These are phyloP conservation scores for Acarospora socialis DNA, from an alignment of 2,329 filamentous ascomycete species.

Conservation along the genomic window DNA sequence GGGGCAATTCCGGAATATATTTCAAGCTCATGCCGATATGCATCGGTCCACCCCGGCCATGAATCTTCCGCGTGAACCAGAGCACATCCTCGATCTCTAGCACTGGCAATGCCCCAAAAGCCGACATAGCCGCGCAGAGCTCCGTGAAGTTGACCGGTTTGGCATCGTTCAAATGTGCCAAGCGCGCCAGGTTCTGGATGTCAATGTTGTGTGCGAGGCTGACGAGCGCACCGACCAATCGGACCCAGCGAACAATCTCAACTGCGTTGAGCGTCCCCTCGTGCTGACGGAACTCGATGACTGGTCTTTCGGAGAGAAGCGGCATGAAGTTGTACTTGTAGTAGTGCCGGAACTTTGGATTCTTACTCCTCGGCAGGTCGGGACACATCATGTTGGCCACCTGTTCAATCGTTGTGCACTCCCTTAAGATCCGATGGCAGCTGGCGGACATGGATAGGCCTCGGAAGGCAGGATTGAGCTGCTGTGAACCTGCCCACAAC, in stretches of 20 bases:
- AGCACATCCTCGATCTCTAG: neutral
- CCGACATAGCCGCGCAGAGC: neutral
- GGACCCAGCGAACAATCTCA: neutral
- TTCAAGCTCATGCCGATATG: no score
- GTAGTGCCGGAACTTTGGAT: no score
- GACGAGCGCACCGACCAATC: neutral
- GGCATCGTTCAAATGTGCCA: neutral
- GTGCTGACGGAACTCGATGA: constrained; percentile 1
- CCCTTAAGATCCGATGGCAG: no score
- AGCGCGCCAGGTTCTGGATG: neutral
- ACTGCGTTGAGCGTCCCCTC: neutral
- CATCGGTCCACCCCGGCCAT: neutral
- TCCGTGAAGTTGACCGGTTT: neutral
- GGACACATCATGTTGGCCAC: neutral
- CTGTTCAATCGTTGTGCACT: neutral
- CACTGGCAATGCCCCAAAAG: neutral
- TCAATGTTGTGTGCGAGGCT: neutral
- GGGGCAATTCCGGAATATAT: no score
- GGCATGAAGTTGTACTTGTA: constrained; percentile 1
- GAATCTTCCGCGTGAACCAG: neutral
- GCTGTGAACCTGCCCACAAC: no score
- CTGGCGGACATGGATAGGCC: no score
- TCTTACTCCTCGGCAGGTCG: no score
- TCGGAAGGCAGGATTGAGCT: no score
- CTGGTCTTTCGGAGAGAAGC: neutral